Evolutionary conservation across 1,139 yeast species (phyloP).

Genomic region (Hansenula sp.): DNA sequence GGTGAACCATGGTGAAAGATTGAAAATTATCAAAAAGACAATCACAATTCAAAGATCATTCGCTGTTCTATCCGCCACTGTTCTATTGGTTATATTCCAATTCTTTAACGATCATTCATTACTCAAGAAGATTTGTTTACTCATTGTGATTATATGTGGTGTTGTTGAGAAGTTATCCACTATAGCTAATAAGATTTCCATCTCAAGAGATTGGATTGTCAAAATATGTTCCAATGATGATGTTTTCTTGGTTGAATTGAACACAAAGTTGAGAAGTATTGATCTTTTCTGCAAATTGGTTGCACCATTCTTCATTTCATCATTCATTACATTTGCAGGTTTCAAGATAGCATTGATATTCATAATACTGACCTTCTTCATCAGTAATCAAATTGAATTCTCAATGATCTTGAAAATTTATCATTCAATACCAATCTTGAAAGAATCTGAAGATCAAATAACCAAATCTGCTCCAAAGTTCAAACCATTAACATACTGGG

Average conservation of each 20-base stretch:
- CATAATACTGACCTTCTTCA: conserved; percentile 24
- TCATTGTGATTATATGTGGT: conserved; percentile 25
- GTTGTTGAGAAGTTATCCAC: conserved; percentile 31
- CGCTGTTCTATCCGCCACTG: conserved; percentile 24
- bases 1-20: conserved; percentile 24
- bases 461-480: neutral
- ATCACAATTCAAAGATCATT: conserved; percentile 29
- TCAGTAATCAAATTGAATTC: conserved; percentile 29
- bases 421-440: conserved; percentile 22
- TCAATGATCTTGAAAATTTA: conserved; percentile 28
- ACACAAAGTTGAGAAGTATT: conserved; percentile 31
- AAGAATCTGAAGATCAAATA: conserved; percentile 2
- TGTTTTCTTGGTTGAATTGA: conserved; percentile 22
- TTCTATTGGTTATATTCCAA: conserved; percentile 17
- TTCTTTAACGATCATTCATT: conserved; percentile 6
- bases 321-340: conserved; percentile 23
- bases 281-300: conserved; percentile 32
- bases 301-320: conserved; percentile 32
- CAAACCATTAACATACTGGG: conserved; percentile 7
- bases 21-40: conserved; percentile 26
- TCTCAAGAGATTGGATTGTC: conserved; percentile 37
- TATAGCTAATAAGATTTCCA: conserved; percentile 30
- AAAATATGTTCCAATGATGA: conserved; percentile 28
- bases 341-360: conserved; percentile 20
- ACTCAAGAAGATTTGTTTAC: conserved; percentile 11